Conservation (phyloP, 129 eudicot genomes). For the Flaveria sonorensis region DNA sequence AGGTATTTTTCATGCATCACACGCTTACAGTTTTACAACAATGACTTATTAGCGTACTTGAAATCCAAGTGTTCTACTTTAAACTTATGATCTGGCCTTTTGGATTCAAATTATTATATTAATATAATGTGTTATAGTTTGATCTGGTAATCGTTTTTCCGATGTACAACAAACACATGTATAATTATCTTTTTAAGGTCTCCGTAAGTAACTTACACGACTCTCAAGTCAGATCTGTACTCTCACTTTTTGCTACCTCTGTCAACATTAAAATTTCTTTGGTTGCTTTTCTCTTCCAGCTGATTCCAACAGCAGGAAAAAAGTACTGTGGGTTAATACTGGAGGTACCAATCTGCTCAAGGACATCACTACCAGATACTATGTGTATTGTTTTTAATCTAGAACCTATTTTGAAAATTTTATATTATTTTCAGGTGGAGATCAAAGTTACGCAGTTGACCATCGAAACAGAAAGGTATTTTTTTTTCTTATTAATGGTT, state of each 20-base stretch:
- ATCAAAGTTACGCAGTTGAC: constrained; percentile 40
- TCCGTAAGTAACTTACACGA: constrained; percentile 14
- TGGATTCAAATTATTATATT: constrained; percentile 16
- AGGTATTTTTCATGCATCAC: constrained; percentile 46
- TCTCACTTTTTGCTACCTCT: constrained; percentile 10
- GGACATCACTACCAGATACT: constrained; percentile 12
- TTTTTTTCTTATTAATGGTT: constrained; percentile 4
- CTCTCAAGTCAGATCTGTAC: not conserved
- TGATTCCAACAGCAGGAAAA: constrained; percentile 43
- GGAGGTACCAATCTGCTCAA: constrained; percentile 42
- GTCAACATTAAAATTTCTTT: constrained; percentile 8
- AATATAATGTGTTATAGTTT: constrained; percentile 18
- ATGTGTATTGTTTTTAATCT: constrained; percentile 10
- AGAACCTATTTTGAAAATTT: not conserved
- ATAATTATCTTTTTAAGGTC: not conserved
- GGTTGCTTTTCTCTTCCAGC: constrained; percentile 39
- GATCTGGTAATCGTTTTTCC: not conserved
- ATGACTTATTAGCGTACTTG: not conserved
- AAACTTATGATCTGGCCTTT: constrained; percentile 13
- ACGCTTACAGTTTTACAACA: constrained; percentile 24
- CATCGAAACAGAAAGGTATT: constrained; percentile 58
- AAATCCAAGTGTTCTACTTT: not conserved
- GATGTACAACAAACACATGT: constrained; percentile 13
- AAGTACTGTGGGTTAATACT: constrained; percentile 34
- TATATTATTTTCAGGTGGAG: constrained; percentile 45